phyloP scores from a whole-genome alignment of 148 eudicot genomes.

The Vaccinium darrowii region DNA sequence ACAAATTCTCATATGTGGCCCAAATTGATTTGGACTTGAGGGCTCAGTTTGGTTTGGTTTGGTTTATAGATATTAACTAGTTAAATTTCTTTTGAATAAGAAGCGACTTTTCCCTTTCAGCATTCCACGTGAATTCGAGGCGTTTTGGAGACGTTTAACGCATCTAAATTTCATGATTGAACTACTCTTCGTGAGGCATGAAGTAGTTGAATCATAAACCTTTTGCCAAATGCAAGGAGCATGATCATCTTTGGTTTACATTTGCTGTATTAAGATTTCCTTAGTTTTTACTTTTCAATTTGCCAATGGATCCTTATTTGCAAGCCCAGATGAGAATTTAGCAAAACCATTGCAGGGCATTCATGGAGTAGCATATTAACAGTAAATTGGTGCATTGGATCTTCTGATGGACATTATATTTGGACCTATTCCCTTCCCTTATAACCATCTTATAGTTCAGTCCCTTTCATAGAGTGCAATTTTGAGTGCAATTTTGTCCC shows the following conservation, averaged over 20 bases:
- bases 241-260: not conserved
- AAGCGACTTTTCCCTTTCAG: not conserved
- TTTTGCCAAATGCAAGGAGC: not conserved
- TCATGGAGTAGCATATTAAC: not conserved
- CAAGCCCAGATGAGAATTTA: too few species aligned
- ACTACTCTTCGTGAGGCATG: not conserved
- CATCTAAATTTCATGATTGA: not conserved
- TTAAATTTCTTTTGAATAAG: not conserved
- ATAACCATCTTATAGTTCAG: not conserved
- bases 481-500: too few species aligned
- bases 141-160: not conserved
- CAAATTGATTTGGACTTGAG: too few species aligned
- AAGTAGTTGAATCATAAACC: slow-evolving; percentile 9
- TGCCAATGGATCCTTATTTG: too few species aligned
- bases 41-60: too few species aligned
- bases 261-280: not conserved
- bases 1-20: too few species aligned
- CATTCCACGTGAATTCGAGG: not conserved
- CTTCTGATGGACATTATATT: not conserved
- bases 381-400: not conserved
- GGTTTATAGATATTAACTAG: not conserved
- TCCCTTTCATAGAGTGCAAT: not conserved
- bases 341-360: not conserved
- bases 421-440: not conserved
- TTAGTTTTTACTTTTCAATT: not conserved